A percentile compares a stretch with the other conserved stretches of the same genome.
Evolutionary conservation across 805 yeast species (phyloP).

Genomic region (Jamesozyma hellenica): DNA sequence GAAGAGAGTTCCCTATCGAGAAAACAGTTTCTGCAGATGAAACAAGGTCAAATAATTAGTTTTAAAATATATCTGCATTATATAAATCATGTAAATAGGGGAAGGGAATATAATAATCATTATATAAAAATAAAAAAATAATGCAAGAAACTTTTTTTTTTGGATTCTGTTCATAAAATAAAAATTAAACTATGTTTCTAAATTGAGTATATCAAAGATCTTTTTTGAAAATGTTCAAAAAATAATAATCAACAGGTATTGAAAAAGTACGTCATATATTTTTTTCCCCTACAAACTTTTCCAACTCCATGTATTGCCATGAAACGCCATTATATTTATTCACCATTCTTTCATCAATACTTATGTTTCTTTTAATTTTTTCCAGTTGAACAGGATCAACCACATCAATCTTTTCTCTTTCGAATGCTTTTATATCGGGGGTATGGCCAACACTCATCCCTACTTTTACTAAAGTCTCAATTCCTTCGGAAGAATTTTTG

Average conservation of each 20-base stretch:
- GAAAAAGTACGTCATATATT: no score
- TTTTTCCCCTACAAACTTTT: constrained; percentile 9
- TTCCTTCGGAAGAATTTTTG: constrained; percentile 52
- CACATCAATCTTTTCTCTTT: constrained; percentile 35
- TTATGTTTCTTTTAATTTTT: constrained; percentile 22
- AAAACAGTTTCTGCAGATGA: constrained; percentile 14
- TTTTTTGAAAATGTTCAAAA: no score
- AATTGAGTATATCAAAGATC: no score
- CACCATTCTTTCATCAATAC: constrained; percentile 18
- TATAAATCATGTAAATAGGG: background rate
- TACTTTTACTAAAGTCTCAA: constrained; percentile 78
- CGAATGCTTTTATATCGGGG: constrained; percentile 38
- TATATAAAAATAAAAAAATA: background rate
- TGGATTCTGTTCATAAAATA: background rate
- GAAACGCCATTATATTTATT: constrained; percentile 13
- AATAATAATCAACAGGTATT: no score
- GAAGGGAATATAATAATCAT: background rate
- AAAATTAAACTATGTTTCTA: background rate
- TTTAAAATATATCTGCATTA: no score
- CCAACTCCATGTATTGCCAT: constrained; percentile 23
- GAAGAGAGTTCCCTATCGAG: constrained; percentile 39
- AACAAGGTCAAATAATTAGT: background rate
- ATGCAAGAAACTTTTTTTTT: no score
- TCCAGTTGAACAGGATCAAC: constrained; percentile 18
- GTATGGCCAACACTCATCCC: constrained; percentile 89